These are phyloP conservation scores for Petunia hybrid DNA, from an alignment of 305 asterid genomes.

Conservation along the genomic window DNA sequence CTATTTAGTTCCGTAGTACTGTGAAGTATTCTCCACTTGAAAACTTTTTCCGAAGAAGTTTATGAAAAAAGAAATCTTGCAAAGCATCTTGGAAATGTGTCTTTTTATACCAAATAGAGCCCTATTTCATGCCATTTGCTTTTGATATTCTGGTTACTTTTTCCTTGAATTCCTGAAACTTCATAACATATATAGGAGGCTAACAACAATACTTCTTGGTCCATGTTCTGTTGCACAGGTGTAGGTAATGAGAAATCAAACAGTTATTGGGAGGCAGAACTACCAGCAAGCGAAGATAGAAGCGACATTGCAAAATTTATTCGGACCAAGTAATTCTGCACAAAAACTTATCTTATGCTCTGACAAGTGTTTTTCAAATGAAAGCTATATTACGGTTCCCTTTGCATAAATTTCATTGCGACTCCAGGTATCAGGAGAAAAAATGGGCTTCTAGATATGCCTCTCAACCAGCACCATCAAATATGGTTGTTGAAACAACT, in stretches of 20 bases:
- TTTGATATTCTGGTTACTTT: not conserved
- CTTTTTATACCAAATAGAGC: not conserved
- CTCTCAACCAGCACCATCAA: slow-evolving; percentile 50
- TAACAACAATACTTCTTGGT: not conserved
- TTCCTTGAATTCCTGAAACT: not conserved
- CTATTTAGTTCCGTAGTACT: not conserved
- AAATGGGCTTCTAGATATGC: slow-evolving; percentile 69
- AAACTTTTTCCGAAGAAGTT: not conserved
- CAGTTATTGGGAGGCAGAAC: slow-evolving; percentile 80
- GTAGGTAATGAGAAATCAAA: slow-evolving; percentile 80
- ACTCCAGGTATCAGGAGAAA: slow-evolving; percentile 67
- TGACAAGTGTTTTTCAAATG: not conserved
- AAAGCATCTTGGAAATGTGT: not conserved
- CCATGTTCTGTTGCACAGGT: slow-evolving; percentile 49
- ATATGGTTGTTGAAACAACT: slow-evolving; percentile 34
- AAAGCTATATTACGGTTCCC: slow-evolving; percentile 28
- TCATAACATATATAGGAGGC: not conserved
- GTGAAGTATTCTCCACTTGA: not conserved
- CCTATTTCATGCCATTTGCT: not conserved
- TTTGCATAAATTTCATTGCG: not conserved
- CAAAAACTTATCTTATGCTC: slow-evolving; percentile 22
- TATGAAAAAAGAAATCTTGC: not conserved
- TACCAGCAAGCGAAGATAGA: slow-evolving; percentile 59
- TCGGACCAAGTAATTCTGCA: slow-evolving; percentile 62
- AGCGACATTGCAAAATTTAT: slow-evolving; percentile 67